Evolutionary conservation across 495 filamentous ascomycete genomes (phyloP), one percentile per base, ranked within the genome.

Genomic region (Durotheca rogersii): DNA sequence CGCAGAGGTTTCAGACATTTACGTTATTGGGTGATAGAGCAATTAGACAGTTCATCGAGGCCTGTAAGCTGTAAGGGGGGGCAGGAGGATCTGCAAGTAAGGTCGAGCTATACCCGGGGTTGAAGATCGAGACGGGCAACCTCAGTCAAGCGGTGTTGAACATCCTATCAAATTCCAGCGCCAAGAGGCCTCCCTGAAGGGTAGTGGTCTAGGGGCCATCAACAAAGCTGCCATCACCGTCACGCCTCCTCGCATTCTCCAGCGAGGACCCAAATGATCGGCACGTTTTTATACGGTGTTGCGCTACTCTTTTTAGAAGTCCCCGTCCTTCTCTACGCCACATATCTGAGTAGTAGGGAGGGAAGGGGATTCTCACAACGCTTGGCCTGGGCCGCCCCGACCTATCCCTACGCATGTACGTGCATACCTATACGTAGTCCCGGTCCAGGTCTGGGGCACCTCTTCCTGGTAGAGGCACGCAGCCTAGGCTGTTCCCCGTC

Each of bases 21-120:
- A 54, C 41, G 29, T 45, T 20, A 51, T 42, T 47, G 50, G 49
- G 14, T 40, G 38, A 54, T 59, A 59, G 56, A 51, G 0, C 29
- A 15, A 35, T 35, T 48, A 45, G 40, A 53, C 5, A 47, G 31
- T 19, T 31, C 16, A 27, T 27, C 19, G 32, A 30, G 15, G 46
- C 34, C 34, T 19, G 30, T 23, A 43, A 21, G n/a, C n/a, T n/a
- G n/a, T n/a, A n/a, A n/a, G n/a, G n/a, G n/a, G n/a, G n/a, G n/a
- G n/a, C n/a, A n/a, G 19, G 20, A 29, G 29, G 37, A 35, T 30
- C 25, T 33, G 31, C 25, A 47, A 41, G 45, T 49, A 39, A 29
- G 34, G 56, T 45, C 31, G 25, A 47, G 36, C 30, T 50, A 32
- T 47, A 36, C 35, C 45, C 41, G 31, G 40, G 30, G 17, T 40